Conservation (phyloP, 2,329 filamentous ascomycete species). For the Neofusicoccum laricinum region DNA sequence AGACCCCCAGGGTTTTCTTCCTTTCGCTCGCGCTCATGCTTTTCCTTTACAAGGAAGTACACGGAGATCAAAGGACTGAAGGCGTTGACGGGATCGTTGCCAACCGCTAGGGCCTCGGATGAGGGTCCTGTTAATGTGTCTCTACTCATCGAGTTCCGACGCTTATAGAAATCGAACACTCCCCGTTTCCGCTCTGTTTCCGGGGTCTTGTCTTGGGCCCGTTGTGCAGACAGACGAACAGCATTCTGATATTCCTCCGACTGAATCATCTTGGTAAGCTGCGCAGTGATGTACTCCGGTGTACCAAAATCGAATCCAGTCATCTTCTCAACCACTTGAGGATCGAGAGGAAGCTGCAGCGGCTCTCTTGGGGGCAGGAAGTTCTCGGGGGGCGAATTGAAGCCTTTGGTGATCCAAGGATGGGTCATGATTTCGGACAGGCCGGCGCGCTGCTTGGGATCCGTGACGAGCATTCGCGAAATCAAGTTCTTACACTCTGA, state of each 20-base stretch:
- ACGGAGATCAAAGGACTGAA: conserved; percentile 90
- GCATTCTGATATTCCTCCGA: conserved; percentile 92
- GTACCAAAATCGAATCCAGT: conserved; percentile 96
- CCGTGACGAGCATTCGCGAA: conserved; percentile 92
- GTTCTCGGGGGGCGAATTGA: conserved; percentile 81
- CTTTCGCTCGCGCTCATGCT: conserved; percentile 73
- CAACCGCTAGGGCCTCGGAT: conserved; percentile 76
- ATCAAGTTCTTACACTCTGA: conserved; percentile 91
- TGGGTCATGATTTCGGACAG: conserved; percentile 92
- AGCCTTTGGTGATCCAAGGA: conserved; percentile 94
- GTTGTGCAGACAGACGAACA: conserved; percentile 67
- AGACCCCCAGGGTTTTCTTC: conserved; percentile 60
- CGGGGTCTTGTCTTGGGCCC: conserved; percentile 56
- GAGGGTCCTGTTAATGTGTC: conserved; percentile 85
- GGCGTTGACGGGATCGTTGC: conserved; percentile 85
- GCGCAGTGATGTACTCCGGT: conserved; percentile 74
- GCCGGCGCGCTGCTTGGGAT: conserved; percentile 80
- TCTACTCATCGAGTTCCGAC: conserved; percentile 84
- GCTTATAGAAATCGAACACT: conserved; percentile 97
- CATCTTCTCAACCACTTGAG: conserved; percentile 85
- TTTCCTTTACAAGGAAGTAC: conserved; percentile 95
- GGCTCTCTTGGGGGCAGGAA: conserved; percentile 81
- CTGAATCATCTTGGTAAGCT: conserved; percentile 82
- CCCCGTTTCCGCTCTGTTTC: conserved; percentile 76
- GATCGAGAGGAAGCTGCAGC: conserved; percentile 78